Conservation (phyloP, 177 flowering plant genomes). For the Vitis hybrid region DNA sequence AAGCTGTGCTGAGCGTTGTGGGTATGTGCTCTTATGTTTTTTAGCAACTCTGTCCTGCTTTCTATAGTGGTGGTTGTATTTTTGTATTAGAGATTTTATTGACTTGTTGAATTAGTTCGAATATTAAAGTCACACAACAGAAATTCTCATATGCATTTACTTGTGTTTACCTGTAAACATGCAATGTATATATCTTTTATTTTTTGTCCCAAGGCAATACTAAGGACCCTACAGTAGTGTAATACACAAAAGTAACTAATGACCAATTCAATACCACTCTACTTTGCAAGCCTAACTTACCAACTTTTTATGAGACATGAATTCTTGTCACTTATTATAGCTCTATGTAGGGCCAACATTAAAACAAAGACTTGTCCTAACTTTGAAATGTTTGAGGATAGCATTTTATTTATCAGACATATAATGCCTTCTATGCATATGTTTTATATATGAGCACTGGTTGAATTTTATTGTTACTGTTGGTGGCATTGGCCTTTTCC, state of each 20-base stretch:
- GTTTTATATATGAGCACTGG: neutral
- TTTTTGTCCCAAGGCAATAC: too few species aligned
- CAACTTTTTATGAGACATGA: neutral
- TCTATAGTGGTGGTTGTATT: neutral
- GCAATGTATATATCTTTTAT: too few species aligned
- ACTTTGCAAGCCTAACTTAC: neutral
- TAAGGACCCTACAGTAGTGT: too few species aligned
- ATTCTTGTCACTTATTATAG: neutral
- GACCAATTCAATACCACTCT: neutral
- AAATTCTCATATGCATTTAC: too few species aligned
- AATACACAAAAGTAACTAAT: neutral
- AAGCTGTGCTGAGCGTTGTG: constrained; percentile 96
- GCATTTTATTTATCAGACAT: neutral
- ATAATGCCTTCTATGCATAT: neutral
- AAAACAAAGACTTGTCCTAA: neutral
- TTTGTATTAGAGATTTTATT: neutral
- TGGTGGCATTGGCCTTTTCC: constrained; percentile 6
- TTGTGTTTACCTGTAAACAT: too few species aligned
- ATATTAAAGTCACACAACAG: too few species aligned
- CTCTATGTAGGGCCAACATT: neutral
- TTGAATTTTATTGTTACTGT: neutral
- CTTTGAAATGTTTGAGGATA: neutral
- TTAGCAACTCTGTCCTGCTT: neutral
- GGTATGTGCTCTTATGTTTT: constrained; percentile 45
- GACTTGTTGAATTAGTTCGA: neutral